A percentile compares a stretch with the other conserved stretches of the same genome.
phyloP scores from a whole-genome alignment of 139 green algal genomes.

The Chlamydomonas incerta region DNA sequence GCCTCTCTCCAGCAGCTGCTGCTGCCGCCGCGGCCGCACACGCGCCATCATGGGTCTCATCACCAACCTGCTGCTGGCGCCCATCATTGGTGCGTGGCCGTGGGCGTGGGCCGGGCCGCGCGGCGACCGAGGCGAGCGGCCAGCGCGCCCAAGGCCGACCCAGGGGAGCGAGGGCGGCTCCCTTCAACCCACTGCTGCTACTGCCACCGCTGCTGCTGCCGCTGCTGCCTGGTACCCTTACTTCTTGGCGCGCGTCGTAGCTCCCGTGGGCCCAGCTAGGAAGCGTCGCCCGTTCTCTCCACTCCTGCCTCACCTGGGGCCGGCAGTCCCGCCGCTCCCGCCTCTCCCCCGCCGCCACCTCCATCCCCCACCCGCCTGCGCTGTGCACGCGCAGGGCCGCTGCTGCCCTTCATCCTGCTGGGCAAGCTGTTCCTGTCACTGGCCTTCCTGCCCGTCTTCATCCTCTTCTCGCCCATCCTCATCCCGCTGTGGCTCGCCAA shows the following conservation, averaged over 20 bases:
- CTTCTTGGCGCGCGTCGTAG: too few relatives aligned
- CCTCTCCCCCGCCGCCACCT: too few relatives aligned
- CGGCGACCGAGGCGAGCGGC: not conserved
- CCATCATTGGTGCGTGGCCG: not conserved
- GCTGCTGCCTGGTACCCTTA: too few relatives aligned
- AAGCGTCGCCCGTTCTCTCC: too few relatives aligned
- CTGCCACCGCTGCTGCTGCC: too few relatives aligned
- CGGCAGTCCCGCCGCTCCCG: too few relatives aligned
- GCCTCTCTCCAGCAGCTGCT: not conserved
- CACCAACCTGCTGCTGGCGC: constrained; percentile 36
- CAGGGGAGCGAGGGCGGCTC: too few relatives aligned
- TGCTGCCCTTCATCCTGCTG: constrained; percentile 44
- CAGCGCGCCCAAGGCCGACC: too few relatives aligned
- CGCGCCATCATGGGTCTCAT: constrained; percentile 14
- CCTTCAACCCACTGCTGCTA: too few relatives aligned
- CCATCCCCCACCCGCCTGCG: not conserved
- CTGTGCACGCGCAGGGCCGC: constrained; percentile 11
- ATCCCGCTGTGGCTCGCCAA: constrained; percentile 42
- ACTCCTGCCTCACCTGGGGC: too few relatives aligned
- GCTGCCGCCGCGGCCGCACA: not conserved
- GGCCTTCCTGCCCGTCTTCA: constrained; percentile 38
- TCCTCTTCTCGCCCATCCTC: constrained; percentile 27
- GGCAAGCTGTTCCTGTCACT: constrained; percentile 26
- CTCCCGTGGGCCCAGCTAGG: too few relatives aligned
- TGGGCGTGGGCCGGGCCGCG: not conserved